Percentiles rank a stretch among this genome's conserved stretches.
phyloP scores from a whole-genome alignment of 2,329 filamentous ascomycete genomes.

The Penicillium sp. region DNA sequence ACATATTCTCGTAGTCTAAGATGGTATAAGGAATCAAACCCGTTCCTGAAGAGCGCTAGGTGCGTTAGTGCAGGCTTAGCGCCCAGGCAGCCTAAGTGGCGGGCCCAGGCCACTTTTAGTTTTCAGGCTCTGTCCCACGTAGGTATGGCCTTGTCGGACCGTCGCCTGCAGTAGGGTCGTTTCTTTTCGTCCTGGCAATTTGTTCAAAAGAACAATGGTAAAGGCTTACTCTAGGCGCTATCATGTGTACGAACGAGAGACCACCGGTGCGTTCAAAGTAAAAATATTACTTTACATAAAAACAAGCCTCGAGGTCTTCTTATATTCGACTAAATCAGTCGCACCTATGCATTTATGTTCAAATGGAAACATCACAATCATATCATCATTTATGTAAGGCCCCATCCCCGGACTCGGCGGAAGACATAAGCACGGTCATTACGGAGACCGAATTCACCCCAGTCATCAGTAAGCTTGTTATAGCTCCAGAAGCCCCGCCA shows the following conservation, averaged over 20 bases:
- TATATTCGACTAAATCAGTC: neutral
- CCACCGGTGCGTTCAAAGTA: too few species aligned
- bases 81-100: neutral
- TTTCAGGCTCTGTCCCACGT: neutral
- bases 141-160: neutral
- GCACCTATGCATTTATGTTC: neutral
- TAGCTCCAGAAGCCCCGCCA: conserved; percentile 94
- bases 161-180: neutral
- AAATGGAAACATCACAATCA: conserved; percentile 2
- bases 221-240: too few species aligned
- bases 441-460: conserved; percentile 69
- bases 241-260: too few species aligned
- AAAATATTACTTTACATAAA: neutral
- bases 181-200: neutral
- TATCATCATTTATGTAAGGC: conserved; percentile 34
- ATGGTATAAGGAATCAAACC: neutral
- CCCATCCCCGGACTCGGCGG: conserved; percentile 59
- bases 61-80: neutral
- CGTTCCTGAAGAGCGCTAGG: neutral
- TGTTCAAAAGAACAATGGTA: too few species aligned
- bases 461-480: conserved; percentile 83
- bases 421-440: conserved; percentile 61
- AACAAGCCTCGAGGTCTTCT: neutral
- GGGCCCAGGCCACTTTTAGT: neutral
- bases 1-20: neutral